A percentile compares a stretch with the other conserved stretches of the same genome.
Conservation (phyloP, 2,329 filamentous ascomycete species). For the Aspergillus pseudoglaucus region DNA sequence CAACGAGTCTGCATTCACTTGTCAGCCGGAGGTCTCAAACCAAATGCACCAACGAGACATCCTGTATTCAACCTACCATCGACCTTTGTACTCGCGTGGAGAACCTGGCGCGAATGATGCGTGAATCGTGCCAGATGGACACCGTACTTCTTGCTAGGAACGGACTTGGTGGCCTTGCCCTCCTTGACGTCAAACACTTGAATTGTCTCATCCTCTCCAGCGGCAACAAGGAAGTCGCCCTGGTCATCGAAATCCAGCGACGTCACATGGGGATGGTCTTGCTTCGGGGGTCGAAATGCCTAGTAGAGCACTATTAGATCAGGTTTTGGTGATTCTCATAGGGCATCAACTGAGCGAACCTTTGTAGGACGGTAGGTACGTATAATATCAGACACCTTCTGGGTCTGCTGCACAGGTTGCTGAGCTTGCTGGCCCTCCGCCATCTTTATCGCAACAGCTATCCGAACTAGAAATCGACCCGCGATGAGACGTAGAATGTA, state of each 20-base stretch:
- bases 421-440: conserved; percentile 22
- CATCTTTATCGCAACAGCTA: conserved; percentile 14
- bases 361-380: conserved; percentile 71
- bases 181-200: conserved; percentile 93
- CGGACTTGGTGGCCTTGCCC: conserved; percentile 78
- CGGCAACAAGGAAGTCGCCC: conserved; percentile 84
- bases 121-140: conserved; percentile 92
- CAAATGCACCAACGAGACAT: not conserved
- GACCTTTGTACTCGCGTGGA: conserved; percentile 93
- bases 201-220: conserved; percentile 88
- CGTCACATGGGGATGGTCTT: conserved; percentile 54
- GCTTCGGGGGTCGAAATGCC: conserved; percentile 31
- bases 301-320: conserved; percentile 11
- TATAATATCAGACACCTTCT: conserved; percentile 72
- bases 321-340: not conserved
- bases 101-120: conserved; percentile 80
- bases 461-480: conserved; percentile 4
- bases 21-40: conserved; percentile 1
- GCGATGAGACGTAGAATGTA: not conserved
- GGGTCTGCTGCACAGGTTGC: conserved; percentile 35
- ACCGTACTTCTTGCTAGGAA: conserved; percentile 95
- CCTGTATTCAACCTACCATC: conserved; percentile 54
- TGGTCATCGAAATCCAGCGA: conserved; percentile 96
- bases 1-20: conserved; percentile 54
- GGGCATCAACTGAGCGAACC: conserved; percentile 43